These are phyloP conservation scores for Gnaphalium uliginosum DNA, from an alignment of 129 eudicot genomes.

Conservation along the genomic window DNA sequence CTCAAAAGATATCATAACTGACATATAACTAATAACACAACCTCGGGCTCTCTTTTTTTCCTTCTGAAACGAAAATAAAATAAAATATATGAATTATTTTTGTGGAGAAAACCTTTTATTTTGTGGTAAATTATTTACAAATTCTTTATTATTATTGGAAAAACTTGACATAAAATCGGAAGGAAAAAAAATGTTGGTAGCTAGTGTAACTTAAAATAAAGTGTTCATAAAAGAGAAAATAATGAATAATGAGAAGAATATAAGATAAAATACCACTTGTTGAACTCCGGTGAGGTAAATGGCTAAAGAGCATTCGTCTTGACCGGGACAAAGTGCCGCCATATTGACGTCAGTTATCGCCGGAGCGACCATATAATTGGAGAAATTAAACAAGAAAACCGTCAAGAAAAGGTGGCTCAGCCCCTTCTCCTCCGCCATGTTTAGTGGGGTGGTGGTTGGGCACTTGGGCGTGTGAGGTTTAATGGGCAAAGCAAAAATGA, in stretches of 20 bases:
- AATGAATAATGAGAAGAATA: background rate
- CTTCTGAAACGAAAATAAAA: too few species aligned
- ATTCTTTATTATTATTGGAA: too few species aligned
- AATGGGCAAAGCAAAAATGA: too few species aligned
- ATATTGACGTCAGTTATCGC: constrained; percentile 50
- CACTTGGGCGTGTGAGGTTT: too few species aligned
- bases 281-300: constrained; percentile 50
- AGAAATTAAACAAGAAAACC: constrained; percentile 38
- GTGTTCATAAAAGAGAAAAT: background rate
- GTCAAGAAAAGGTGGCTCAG: constrained; percentile 54
- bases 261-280: background rate
- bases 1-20: too few species aligned
- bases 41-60: too few species aligned
- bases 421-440: constrained; percentile 6
- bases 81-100: too few species aligned
- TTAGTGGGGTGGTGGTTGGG: too few species aligned
- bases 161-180: background rate
- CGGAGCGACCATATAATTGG: constrained; percentile 48
- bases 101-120: background rate
- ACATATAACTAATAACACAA: too few species aligned
- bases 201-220: background rate
- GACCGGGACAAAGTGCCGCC: constrained; percentile 53
- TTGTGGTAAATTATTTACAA: background rate
- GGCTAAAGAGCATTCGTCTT: constrained; percentile 54
- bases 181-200: too few species aligned